Percentiles rank a stretch among this genome's conserved stretches.
Conservation (phyloP, 208 protist species). For the Acanthamoeba rhysodes region DNA sequence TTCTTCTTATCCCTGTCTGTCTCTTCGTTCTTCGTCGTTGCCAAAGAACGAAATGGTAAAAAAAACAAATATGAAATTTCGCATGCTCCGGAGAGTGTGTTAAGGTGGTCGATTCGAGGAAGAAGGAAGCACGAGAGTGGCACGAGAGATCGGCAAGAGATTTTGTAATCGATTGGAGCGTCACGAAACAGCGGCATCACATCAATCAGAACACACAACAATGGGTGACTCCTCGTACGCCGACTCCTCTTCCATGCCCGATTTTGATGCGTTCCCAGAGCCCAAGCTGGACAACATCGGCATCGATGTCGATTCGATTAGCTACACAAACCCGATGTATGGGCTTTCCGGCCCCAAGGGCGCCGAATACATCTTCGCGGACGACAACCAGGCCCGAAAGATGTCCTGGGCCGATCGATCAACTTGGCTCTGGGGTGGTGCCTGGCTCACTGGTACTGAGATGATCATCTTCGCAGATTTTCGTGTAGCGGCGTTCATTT, state of each 20-base stretch:
- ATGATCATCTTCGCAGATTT: not conserved
- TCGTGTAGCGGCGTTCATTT: not conserved
- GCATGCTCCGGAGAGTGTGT: not conserved
- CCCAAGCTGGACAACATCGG: conserved; percentile 25
- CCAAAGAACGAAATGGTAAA: too few relatives aligned
- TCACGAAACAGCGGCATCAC: not conserved
- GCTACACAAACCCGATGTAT: conserved; percentile 48
- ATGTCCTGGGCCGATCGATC: conserved; percentile 71
- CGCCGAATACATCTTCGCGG: conserved; percentile 54
- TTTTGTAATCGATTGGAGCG: not conserved
- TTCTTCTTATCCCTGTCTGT: not conserved
- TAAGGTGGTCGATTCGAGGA: not conserved
- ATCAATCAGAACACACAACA: not conserved
- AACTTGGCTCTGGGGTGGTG: conserved; percentile 59
- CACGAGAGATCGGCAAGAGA: not conserved
- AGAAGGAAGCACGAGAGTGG: not conserved
- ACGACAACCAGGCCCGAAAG: conserved; percentile 3
- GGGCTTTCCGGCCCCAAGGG: conserved; percentile 19
- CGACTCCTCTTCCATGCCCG: not conserved
- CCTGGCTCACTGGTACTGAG: conserved; percentile 9
- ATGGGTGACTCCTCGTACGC: conserved; percentile 43
- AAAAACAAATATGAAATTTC: not conserved
- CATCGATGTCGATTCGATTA: conserved; percentile 62
- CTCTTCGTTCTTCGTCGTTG: not conserved
- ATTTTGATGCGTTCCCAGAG: not conserved